phyloP scores from a whole-genome alignment of 768 basidiomycete genomes.

The Serpula lacrymans region DNA sequence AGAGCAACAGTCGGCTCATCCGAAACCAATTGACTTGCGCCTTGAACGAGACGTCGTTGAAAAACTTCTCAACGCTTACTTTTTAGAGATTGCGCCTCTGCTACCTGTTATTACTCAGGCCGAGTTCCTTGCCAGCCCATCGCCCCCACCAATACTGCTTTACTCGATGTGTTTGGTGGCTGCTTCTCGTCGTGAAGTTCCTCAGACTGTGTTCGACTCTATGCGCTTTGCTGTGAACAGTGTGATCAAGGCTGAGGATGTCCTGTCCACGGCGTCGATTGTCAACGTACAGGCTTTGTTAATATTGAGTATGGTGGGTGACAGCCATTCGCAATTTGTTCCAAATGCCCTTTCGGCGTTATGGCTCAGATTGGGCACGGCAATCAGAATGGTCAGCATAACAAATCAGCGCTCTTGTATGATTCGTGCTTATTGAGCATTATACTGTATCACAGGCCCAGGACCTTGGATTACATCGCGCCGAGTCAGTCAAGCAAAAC shows the following conservation, averaged over 20 bases:
- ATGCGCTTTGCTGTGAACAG: slow-evolving; percentile 85
- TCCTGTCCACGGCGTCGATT: slow-evolving; percentile 81
- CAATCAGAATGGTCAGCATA: slow-evolving; percentile 87
- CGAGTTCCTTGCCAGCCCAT: slow-evolving; percentile 77
- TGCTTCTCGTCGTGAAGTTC: slow-evolving; percentile 78
- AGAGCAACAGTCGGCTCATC: slow-evolving; percentile 51
- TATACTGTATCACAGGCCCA: slow-evolving; percentile 89
- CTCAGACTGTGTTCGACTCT: slow-evolving; percentile 84
- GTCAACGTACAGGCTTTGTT: slow-evolving; percentile 86
- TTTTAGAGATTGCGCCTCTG: slow-evolving; percentile 82
- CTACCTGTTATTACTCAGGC: slow-evolving; percentile 85
- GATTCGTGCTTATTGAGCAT: slow-evolving; percentile 2
- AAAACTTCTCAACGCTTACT: slow-evolving; percentile 87
- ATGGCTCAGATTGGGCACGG: slow-evolving; percentile 82
- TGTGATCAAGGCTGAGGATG: slow-evolving; percentile 86
- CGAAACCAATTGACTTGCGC: slow-evolving; percentile 66
- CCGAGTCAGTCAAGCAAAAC: slow-evolving; percentile 79
- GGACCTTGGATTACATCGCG: slow-evolving; percentile 92
- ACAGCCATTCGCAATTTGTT: slow-evolving; percentile 87
- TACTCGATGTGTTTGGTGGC: slow-evolving; percentile 95
- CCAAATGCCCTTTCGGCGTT: slow-evolving; percentile 82
- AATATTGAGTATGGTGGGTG: slow-evolving; percentile 83
- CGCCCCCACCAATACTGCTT: slow-evolving; percentile 77
- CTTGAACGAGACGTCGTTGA: slow-evolving; percentile 79
- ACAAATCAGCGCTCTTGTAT: slow-evolving; percentile 3